Base-by-base conservation (phyloP, 257 asterid species). In the Haberlea rhodopensis region DNA sequence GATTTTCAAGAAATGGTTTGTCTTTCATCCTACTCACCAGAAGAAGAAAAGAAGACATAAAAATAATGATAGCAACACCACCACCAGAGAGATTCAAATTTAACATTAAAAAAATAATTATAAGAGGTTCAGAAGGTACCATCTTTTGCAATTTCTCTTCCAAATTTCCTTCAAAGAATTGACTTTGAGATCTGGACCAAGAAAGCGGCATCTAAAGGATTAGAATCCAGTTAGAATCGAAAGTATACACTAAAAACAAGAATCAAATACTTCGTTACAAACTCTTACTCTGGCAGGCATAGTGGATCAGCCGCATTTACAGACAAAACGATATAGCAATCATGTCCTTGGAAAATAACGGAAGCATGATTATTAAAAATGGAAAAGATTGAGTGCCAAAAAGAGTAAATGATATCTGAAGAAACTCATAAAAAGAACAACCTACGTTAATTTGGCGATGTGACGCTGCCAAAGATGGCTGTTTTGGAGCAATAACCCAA, bases 361-460 rank as follows among this genome's bases (percentile, higher is more conserved):
- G 15, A 18, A 53, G 60, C 9, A 19, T 5, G 7, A 67, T n/a
- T 16, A 53, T 75, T 18, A 59, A 71, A 21, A 40, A 63, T 53
- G 60, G 11, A 25, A 68, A 51, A 18, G 53, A 57, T 23, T 53
- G 66, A 43, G 32, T 28, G 51, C 65, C 27, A 9, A 53, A 2
- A 48, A 34, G 0, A 23, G 43, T 26, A 3, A 60, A 25, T 2
- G 18, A 53, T 53, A 27, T 40, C 25, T 53, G 9, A 29, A 31
- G 43, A 57, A 2, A 28, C 6, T 3, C 66, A 8, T 8, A 22
- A 53, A n/a, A 32, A 54, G 37, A n/a, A 61, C 60, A 71, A 89
- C 96, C 91, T 61, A 89, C 57, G 65, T 69, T 76, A 21, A 89
- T 82, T 75, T 77, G 88, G 66, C 96, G 94, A 79, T 68, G 66